These are phyloP conservation scores for Russula lepida DNA, from an alignment of 768 basidiomycete genomes.

Conservation along the genomic window DNA sequence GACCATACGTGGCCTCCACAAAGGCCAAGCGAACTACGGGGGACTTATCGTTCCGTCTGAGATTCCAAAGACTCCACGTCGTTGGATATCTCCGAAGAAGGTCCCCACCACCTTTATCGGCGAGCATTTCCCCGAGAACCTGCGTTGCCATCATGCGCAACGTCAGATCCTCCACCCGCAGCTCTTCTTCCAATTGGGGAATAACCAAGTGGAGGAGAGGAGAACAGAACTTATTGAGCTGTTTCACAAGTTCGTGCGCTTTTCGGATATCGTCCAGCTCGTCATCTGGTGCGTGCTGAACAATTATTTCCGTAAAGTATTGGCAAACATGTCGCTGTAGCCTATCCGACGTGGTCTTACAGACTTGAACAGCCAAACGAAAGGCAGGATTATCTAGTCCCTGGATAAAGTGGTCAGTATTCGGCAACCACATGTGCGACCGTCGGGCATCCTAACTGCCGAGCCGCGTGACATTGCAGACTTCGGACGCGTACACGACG, in stretches of 20 bases:
- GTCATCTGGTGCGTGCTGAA: slow-evolving; percentile 48
- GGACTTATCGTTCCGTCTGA: slow-evolving; percentile 68
- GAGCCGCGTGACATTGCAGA: not conserved
- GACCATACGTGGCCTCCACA: slow-evolving; percentile 55
- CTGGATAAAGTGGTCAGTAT: slow-evolving; percentile 29
- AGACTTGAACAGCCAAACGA: slow-evolving; percentile 78
- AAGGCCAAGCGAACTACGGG: slow-evolving; percentile 66
- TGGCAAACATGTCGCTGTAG: slow-evolving; percentile 83
- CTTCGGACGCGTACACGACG: not conserved
- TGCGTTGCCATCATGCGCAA: slow-evolving; percentile 77
- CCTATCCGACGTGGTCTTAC: slow-evolving; percentile 75
- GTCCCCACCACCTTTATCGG: slow-evolving; percentile 63
- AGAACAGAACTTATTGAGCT: slow-evolving; percentile 72
- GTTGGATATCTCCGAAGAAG: slow-evolving; percentile 71
- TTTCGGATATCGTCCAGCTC: slow-evolving; percentile 60
- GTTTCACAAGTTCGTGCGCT: slow-evolving; percentile 81
- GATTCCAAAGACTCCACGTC: slow-evolving; percentile 82
- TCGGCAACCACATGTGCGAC: not conserved
- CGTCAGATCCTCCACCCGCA: slow-evolving; percentile 63
- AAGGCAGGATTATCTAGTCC: slow-evolving; percentile 66
- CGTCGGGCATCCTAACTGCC: not conserved
- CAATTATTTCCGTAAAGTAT: slow-evolving; percentile 89
- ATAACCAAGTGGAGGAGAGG: slow-evolving; percentile 81
- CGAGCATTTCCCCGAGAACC: slow-evolving; percentile 86
- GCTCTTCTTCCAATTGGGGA: slow-evolving; percentile 86